Percentiles rank a stretch among this genome's conserved stretches.
Evolutionary conservation across 306 rosid species (phyloP).

Genomic region (Erythrophleum fordii): DNA sequence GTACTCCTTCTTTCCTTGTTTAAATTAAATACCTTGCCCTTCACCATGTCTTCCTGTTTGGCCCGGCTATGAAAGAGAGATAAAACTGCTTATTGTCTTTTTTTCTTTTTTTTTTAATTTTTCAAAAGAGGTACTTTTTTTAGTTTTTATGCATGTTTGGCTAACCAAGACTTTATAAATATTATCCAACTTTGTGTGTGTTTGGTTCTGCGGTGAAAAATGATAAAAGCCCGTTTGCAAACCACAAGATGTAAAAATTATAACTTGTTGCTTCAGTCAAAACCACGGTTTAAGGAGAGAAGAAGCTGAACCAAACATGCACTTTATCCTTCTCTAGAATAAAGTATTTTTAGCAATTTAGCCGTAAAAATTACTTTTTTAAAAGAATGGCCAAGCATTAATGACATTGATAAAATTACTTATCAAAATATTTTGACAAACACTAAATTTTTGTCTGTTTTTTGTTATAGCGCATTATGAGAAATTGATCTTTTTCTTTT

Average conservation of each 20-base stretch:
- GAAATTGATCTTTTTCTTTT: no score
- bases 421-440: not conserved
- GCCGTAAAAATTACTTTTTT: no score
- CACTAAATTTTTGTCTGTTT: not conserved
- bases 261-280: no score
- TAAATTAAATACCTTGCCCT: not conserved
- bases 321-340: no score
- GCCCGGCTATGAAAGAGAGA: not conserved
- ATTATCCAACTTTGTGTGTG: no score
- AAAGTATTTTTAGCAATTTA: no score
- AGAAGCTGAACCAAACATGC: no score
- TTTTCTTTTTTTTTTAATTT: not conserved
- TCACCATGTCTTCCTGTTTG: not conserved
- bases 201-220: no score
- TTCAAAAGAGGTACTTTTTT: not conserved
- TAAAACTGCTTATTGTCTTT: not conserved
- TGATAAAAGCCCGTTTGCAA: no score
- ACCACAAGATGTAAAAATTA: no score
- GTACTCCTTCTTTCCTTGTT: conserved; percentile 45
- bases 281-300: no score
- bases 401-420: not conserved
- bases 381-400: not conserved
- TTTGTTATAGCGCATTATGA: not conserved
- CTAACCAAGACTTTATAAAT: not conserved
- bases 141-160: not conserved